Evolutionary conservation across 176 grass and related monocot species (phyloP), one percentile per base, ranked within the genome.

Genomic region (Bonia amplexicaulis): DNA sequence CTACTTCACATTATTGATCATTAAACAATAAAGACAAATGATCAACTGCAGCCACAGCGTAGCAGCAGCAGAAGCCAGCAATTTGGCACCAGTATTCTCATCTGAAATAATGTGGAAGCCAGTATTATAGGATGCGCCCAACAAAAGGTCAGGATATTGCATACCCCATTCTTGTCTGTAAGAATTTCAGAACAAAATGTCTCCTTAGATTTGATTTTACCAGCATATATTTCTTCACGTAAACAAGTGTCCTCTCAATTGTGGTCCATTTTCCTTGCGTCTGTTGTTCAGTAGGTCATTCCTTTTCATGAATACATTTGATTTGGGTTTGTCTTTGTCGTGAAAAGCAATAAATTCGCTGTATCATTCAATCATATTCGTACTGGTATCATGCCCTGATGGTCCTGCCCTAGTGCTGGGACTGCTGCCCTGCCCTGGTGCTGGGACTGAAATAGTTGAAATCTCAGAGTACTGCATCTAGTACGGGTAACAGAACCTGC

Each of bases 381-480:
- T 76, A 59, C 46, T 47, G 12, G 37, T n/a, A 73, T 64, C 57
- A 72, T 46, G 51, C 26, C 66, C 46, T 73, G 45, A 88, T 71
- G 68, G 66, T 80, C 87, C 80, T 77, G 42, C n/a, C 19, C 23
- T 37, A 22, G 7, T 65, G 35, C 16, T 29, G 16, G 39, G 49
- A 73, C 62, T 67, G 39, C 80, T 77, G 42, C n/a, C 19, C 80
- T 77, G 42, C n/a, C 19, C 23, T 25, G 27, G 7, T 65, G 35
- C 16, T 29, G 12, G 39, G 49, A 73, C 62, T 67, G 20, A 65
- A 48, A 39, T 26, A 54, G 47, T 57, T 68, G 62, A 80, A 73
- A 9, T 80, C 76, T 69, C 76, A 42, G n/a, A 51, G 76, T 89
- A 69, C 61, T 61, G 82, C 20, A 80, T 85, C 39, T 40, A 26